These are phyloP conservation scores for Pyricularia pennisetigena DNA, from an alignment of 2,329 filamentous ascomycete species.

Conservation along the genomic window DNA sequence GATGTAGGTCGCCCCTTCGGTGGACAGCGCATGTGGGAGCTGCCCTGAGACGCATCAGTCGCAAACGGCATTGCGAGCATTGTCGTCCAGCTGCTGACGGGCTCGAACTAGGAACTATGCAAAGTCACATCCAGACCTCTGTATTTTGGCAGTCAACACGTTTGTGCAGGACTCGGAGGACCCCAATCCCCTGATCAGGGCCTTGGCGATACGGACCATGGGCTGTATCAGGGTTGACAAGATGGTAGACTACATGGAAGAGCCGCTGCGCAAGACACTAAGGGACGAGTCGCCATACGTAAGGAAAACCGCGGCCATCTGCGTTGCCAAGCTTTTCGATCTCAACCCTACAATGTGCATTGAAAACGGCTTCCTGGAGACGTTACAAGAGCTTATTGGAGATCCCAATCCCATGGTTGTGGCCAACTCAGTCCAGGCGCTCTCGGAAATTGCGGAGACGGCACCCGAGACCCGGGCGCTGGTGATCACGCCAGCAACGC, in stretches of 20 bases:
- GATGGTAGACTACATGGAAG: slow-evolving; percentile 99
- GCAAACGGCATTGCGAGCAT: background rate
- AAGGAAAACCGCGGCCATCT: slow-evolving; percentile 94
- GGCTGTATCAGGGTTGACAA: slow-evolving; percentile 97
- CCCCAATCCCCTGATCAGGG: slow-evolving; percentile 89
- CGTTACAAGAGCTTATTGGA: slow-evolving; percentile 87
- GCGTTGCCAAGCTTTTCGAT: slow-evolving; percentile 96
- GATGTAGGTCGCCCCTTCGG: slow-evolving; percentile 49
- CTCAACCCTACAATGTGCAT: slow-evolving; percentile 86
- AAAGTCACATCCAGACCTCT: slow-evolving; percentile 96
- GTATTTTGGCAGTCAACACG: slow-evolving; percentile 96
- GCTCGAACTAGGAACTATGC: slow-evolving; percentile 75
- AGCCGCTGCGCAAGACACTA: slow-evolving; percentile 89
- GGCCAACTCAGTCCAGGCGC: slow-evolving; percentile 88
- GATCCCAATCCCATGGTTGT: slow-evolving; percentile 99
- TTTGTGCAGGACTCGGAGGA: slow-evolving; percentile 99
- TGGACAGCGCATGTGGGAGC: background rate
- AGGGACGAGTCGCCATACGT: slow-evolving; percentile 97
- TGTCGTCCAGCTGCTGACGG: background rate
- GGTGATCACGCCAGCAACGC: slow-evolving; percentile 66
- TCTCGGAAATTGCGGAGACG: slow-evolving; percentile 83
- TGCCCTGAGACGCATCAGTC: background rate
- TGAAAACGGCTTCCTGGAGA: slow-evolving; percentile 93
- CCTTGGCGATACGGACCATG: slow-evolving; percentile 95
- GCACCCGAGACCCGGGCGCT: slow-evolving; percentile 86